Conservation (phyloP, 257 asterid genomes). For the Nicotiana benthamiana region DNA sequence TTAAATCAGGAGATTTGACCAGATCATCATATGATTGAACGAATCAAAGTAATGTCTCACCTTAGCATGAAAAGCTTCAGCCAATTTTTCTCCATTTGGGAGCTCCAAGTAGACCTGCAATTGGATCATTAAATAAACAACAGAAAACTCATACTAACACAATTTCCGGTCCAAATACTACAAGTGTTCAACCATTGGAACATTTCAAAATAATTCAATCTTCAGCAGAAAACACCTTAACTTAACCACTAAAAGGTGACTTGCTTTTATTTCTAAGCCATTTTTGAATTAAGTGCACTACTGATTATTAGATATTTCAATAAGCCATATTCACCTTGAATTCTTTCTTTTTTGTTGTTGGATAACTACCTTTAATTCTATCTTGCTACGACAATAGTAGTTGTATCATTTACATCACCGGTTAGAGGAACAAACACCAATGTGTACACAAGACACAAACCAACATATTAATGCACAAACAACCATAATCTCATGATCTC, state of each 20-base stretch:
- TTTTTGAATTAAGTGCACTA: background rate
- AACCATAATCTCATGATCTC: background rate
- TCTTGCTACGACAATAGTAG: background rate
- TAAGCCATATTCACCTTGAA: background rate
- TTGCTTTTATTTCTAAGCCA: background rate
- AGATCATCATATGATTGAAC: constrained; percentile 5
- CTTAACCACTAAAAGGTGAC: background rate
- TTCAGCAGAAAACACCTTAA: background rate
- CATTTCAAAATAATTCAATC: background rate
- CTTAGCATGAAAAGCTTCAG: constrained; percentile 81
- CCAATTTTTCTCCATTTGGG: constrained; percentile 69
- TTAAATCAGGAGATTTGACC: constrained; percentile 6
- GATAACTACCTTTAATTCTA: background rate
- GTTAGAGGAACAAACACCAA: background rate
- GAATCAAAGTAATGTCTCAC: constrained; percentile 25
- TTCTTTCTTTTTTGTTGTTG: background rate
- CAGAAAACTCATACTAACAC: background rate
- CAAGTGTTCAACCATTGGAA: background rate
- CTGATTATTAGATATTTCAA: background rate
- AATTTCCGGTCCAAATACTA: background rate
- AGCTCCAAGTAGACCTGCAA: constrained; percentile 89
- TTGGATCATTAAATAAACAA: background rate
- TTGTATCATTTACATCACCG: background rate
- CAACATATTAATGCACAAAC: background rate
- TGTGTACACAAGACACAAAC: background rate